A percentile compares a stretch with the other conserved stretches of the same genome.
Conservation (phyloP, 208 protist species). For the Wallacemonas collosoma region DNA sequence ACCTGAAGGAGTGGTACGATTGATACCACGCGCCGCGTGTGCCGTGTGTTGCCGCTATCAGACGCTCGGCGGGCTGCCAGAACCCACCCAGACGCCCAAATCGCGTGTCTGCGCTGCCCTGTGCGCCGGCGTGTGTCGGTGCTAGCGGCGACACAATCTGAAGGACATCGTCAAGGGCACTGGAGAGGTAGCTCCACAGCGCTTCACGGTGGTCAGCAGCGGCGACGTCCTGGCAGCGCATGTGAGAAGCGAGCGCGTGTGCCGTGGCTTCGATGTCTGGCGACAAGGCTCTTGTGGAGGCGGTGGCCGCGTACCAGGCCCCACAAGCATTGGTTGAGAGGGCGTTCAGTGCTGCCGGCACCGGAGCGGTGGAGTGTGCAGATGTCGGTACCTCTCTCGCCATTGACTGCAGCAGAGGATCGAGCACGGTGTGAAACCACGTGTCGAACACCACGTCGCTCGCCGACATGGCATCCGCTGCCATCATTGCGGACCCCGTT, state of each 20-base stretch:
- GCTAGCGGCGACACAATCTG: background rate
- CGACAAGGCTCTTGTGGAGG: background rate
- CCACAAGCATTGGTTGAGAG: background rate
- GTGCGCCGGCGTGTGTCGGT: background rate
- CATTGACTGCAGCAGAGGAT: constrained; percentile 4
- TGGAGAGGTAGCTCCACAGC: background rate
- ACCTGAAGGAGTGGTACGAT: constrained; percentile 11
- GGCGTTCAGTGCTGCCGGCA: background rate
- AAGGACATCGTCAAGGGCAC: background rate
- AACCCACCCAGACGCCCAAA: constrained; percentile 15
- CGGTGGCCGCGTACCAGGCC: background rate
- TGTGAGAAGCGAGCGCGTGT: constrained; percentile 10
- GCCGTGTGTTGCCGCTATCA: background rate
- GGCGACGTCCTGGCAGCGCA: background rate
- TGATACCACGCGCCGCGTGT: constrained; percentile 6
- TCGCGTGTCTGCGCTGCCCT: background rate
- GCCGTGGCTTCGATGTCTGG: background rate
- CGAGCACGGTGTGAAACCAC: constrained; percentile 8
- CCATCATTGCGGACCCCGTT: too few relatives aligned
- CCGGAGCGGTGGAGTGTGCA: too few relatives aligned
- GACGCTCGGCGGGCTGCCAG: constrained; percentile 3
- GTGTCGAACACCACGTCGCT: background rate
- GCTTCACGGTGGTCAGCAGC: background rate
- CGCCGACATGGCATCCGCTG: background rate
- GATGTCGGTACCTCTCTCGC: background rate